phyloP scores from a whole-genome alignment of 2,329 filamentous ascomycete genomes.

The Colletotrichum filicis region DNA sequence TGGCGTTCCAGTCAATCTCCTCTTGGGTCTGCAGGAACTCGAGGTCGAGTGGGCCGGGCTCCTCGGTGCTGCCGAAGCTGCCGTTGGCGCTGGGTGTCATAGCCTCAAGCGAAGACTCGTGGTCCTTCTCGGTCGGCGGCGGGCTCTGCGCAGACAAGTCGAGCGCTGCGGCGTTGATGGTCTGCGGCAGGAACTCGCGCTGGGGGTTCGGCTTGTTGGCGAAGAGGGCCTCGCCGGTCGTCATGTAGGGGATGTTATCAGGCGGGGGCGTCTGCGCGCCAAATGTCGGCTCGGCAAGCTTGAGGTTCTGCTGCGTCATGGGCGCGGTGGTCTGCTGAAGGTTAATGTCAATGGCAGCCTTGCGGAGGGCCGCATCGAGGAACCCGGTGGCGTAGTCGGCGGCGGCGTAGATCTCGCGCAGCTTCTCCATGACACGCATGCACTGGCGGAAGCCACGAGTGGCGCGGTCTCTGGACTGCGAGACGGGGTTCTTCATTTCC shows the following conservation, averaged over 20 bases:
- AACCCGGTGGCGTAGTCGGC: conserved; percentile 98
- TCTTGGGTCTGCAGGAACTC: conserved; percentile 59
- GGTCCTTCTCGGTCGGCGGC: conserved; percentile 54
- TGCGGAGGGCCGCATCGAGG: conserved; percentile 89
- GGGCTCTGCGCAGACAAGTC: conserved; percentile 52
- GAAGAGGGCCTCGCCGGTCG: conserved; percentile 52
- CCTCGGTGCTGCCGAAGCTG: conserved; percentile 55
- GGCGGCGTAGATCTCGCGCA: conserved; percentile 90
- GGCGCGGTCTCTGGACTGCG: conserved; percentile 76
- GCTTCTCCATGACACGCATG: conserved; percentile 89
- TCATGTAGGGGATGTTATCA: conserved; percentile 58
- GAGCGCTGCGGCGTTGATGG: conserved; percentile 49
- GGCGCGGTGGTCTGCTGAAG: conserved; percentile 45
- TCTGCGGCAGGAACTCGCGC: conserved; percentile 46
- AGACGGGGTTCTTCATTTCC: conserved; percentile 87
- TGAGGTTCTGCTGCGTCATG: conserved; percentile 46
- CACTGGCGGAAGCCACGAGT: conserved; percentile 88
- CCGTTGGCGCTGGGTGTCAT: conserved; percentile 59
- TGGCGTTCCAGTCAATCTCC: conserved; percentile 65
- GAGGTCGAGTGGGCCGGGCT: conserved; percentile 53
- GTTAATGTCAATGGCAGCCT: conserved; percentile 80
- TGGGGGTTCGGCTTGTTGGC: conserved; percentile 28
- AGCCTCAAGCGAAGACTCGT: conserved; percentile 49
- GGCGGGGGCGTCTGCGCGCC: conserved; percentile 64
- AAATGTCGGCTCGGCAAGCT: conserved; percentile 47